Conservation (phyloP, 2,329 filamentous ascomycete genomes). For the Sarocladiaceae sp. region DNA sequence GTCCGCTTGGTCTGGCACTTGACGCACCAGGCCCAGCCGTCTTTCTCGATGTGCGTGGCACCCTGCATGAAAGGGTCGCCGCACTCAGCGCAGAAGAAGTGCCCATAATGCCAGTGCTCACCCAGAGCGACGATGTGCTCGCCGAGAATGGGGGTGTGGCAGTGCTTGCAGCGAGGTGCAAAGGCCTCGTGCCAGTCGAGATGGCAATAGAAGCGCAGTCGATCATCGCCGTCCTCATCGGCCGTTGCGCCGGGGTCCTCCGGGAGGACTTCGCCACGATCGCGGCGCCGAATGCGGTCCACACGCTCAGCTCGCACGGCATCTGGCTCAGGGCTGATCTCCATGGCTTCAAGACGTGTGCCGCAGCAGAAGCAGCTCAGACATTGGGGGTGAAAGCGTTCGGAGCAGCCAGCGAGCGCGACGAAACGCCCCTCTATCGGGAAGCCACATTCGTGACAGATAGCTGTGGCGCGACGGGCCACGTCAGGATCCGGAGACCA, state of each 20-base stretch:
- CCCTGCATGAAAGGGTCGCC: conserved; percentile 82
- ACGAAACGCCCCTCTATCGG: conserved; percentile 90
- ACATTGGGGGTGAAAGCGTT: conserved; percentile 88
- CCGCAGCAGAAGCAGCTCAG: conserved; percentile 86
- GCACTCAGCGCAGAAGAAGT: conserved; percentile 99
- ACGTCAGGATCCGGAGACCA: conserved; percentile 50
- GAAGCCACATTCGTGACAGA: conserved; percentile 76
- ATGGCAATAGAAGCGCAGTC: conserved; percentile 87
- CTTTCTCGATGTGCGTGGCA: conserved; percentile 78
- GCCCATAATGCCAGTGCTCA: conserved; percentile 92
- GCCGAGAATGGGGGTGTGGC: conserved; percentile 91
- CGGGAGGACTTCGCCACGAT: conserved; percentile 49
- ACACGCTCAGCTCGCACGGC: conserved; percentile 63
- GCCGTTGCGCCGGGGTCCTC: conserved; percentile 58
- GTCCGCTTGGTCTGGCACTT: conserved; percentile 88
- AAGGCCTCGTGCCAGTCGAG: conserved; percentile 97
- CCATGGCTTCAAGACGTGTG: conserved; percentile 85
- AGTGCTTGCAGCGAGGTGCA: conserved; percentile 88
- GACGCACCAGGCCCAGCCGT: conserved; percentile 96
- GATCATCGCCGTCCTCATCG: conserved; percentile 65
- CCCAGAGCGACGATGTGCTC: conserved; percentile 92
- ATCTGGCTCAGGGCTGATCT: conserved; percentile 90
- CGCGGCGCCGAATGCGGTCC: conserved; percentile 61
- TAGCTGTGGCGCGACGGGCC: conserved; percentile 52
- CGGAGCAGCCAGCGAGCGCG: conserved; percentile 62